Evolutionary conservation across 306 rosid genomes (phyloP), one percentile per base, ranked within the genome.

Genomic region (Quercus variabilis): DNA sequence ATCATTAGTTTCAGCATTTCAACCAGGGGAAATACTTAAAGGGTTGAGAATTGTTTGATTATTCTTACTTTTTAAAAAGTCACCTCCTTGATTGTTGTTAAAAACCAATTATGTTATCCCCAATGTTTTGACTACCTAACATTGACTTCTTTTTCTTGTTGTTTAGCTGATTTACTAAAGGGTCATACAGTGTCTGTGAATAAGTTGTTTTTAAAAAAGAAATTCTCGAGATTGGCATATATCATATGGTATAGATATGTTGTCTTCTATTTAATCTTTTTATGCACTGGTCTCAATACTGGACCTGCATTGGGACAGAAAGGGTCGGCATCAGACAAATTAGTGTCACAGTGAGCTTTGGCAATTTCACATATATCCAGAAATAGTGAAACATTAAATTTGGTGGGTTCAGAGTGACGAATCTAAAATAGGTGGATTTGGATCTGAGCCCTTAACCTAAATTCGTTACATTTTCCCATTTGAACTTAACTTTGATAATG

Each of bases 261-360:
- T 67, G 85, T 75, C 65, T 82, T 75, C 72, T 79, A 77, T 79
- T 85, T 68, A 90, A 81, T 78, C 90, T 89, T 89, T 91, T 89
- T 59, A 89, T 89, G 90, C 90, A 81, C 74, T 76, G 78, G 73
- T 78, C 79, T 69, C 73, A 49, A 63, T 72, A 82, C 87, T 86
- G 92, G 89, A 85, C 86, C 85, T 87, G 89, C 84, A 64, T 79
- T 33, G 79, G 84, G 79, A 85, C 89, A 85, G 83, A 81, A 78
- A 71, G 77, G 76, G 85, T 64, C 81, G 75, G 78, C 75, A 41
- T 78, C 68, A 31, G 57, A 78, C 83, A 81, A 77, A 77, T 81
- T 80, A 28, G 70, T 83, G 65, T 64, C 78, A 54, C 71, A 68
- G 84, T 73, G 78, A 67, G 68, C 58, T 78, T 83, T 62, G 72